phyloP scores from a whole-genome alignment of 2,329 filamentous ascomycete species.

The Kalaharituber pfeilii region DNA sequence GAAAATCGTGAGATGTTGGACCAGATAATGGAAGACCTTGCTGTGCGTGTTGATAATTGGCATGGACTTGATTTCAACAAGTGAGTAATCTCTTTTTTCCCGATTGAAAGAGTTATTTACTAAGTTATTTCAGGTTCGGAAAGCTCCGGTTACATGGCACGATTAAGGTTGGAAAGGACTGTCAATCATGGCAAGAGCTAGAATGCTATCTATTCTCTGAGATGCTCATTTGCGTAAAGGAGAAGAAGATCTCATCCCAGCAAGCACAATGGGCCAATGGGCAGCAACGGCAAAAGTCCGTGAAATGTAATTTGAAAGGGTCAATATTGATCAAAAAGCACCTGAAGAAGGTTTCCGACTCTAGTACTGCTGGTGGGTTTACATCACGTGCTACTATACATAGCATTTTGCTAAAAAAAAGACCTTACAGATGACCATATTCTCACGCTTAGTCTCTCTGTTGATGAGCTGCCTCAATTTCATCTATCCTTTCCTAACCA shows the following conservation, averaged over 20 bases:
- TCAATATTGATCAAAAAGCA: conserved; percentile 98
- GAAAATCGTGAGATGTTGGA: conserved; percentile 54
- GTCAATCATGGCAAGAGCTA: conserved; percentile 88
- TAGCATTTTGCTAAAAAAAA: conserved; percentile 9
- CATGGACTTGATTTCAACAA: conserved; percentile 83
- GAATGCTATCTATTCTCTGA: conserved; percentile 95
- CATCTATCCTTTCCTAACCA: conserved; percentile 77
- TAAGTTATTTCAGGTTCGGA: conserved; percentile 59
- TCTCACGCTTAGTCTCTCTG: conserved; percentile 76
- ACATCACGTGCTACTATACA: not conserved
- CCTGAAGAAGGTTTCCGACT: conserved; percentile 67
- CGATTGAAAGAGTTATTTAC: too few relatives aligned
- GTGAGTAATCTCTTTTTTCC: conserved; percentile 29
- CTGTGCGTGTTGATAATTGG: conserved; percentile 91
- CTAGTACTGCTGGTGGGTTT: conserved; percentile 30
- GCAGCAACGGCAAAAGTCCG: conserved; percentile 42
- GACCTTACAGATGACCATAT: conserved; percentile 54
- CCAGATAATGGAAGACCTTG: conserved; percentile 69
- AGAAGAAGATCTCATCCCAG: conserved; percentile 53
- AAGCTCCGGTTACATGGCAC: conserved; percentile 79
- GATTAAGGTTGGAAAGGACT: conserved; percentile 87
- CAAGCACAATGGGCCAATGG: conserved; percentile 49
- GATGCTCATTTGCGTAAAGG: conserved; percentile 99
- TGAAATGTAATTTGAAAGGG: conserved; percentile 79
- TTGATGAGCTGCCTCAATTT: conserved; percentile 81